Conservation (phyloP, 208 protist genomes). For the Leishmania major region DNA sequence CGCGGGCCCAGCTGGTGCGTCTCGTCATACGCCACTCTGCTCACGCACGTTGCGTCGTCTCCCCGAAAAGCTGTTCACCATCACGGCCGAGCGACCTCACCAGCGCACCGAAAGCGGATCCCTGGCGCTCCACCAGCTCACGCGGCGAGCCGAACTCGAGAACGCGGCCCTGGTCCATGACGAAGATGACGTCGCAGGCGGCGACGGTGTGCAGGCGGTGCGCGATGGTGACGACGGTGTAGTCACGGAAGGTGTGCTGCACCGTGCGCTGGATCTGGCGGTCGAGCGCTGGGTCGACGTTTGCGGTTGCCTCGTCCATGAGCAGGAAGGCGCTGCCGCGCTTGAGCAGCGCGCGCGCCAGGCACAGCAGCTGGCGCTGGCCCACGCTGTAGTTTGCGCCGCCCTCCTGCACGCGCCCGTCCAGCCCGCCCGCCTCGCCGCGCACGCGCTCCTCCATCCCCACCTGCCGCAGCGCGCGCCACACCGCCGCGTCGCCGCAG, state of each 20-base stretch:
- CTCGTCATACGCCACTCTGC: neutral
- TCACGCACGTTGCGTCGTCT: neutral
- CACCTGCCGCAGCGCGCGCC: constrained; percentile 51
- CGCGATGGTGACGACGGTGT: constrained; percentile 75
- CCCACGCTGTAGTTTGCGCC: constrained; percentile 73
- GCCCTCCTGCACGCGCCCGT: constrained; percentile 59
- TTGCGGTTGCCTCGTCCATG: constrained; percentile 79
- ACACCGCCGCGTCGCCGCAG: constrained; percentile 47
- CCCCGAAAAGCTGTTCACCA: neutral
- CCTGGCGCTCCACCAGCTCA: constrained; percentile 26
- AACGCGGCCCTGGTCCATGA: constrained; percentile 53
- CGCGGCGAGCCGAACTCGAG: constrained; percentile 15
- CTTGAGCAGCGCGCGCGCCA: constrained; percentile 73
- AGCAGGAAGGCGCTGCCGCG: constrained; percentile 62
- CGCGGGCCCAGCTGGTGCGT: too few species aligned
- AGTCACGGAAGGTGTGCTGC: constrained; percentile 38
- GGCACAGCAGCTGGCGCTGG: constrained; percentile 77
- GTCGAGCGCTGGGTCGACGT: constrained; percentile 67
- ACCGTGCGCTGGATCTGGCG: constrained; percentile 61
- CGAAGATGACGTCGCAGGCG: constrained; percentile 60
- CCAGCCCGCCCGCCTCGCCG: constrained; percentile 31
- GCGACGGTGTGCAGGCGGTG: constrained; percentile 77
- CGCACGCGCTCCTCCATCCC: constrained; percentile 44
- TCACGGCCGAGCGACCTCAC: constrained; percentile 19
- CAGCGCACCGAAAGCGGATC: constrained; percentile 39